Base-by-base conservation (phyloP, 495 filamentous ascomycete species). In the Lindgomyces ingoldianus region DNA sequence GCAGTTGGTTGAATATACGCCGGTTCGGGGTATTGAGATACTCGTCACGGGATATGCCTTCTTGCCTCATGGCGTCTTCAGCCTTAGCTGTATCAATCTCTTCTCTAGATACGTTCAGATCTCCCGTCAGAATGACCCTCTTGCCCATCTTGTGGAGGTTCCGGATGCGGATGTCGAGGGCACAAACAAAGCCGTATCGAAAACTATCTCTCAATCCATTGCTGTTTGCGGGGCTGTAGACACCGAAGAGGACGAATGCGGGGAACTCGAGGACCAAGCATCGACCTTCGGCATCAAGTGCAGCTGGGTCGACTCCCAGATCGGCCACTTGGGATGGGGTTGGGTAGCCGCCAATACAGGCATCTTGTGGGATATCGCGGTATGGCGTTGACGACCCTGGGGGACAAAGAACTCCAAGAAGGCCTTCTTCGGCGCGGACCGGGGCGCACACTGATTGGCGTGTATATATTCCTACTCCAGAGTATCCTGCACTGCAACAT, bases 261-360 rank as follows among this genome's bases (percentile, higher is more conserved):
- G 91, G 91, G 69, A 98, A 97, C 70, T 98, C 94, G 1, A 98
- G 81, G n/a, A 96, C 79, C 4, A 97, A 85, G 69, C 91, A 93
- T 41, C 94, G 87, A 4, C 94, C 94, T 81, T 98, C 93, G 0
- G 90, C 91, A 72, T 98, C 93, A 22, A 98, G 84, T 0, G 79
- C 79, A 22, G 79, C 73, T 25, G 91, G 84, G 75, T 96, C 91
- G 24, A 90, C 75, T 3, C 78, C 73, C 29, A 81, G 79, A 12
- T 79, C 74, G 4, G 77, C 78, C 10, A 95, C 80, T 67, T 96
- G 91, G 29, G 80, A 78, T 0, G 75, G 62, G 16, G 78, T 83
- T 4, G 92, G 94, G 73, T 98, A 98, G 11, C 93, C 93, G n/a
- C 93, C 93, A 70, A 98, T 95, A 54, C 85, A 86, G 60, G 93